Percentiles rank a stretch among this genome's conserved stretches.
Evolutionary conservation across 208 protist genomes (phyloP).

Genomic region (Vickermania ingenoplastis): DNA sequence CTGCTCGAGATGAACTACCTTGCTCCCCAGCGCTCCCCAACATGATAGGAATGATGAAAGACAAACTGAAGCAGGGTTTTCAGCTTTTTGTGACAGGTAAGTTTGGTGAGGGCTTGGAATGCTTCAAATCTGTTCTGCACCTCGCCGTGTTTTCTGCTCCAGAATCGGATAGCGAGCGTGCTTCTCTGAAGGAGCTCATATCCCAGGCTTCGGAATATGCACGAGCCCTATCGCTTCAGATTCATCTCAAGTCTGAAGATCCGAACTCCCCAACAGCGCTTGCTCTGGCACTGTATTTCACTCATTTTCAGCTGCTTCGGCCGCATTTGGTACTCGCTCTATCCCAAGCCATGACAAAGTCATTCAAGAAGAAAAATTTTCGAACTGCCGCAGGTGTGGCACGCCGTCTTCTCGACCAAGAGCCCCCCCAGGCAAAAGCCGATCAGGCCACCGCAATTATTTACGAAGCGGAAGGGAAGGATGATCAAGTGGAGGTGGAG

Average conservation of each 20-base stretch:
- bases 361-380: conserved; percentile 91
- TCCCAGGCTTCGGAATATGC: conserved; percentile 57
- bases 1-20: neutral
- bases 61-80: conserved; percentile 65
- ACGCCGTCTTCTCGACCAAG: conserved; percentile 89
- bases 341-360: conserved; percentile 89
- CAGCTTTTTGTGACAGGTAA: conserved; percentile 81
- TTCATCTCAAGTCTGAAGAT: conserved; percentile 53
- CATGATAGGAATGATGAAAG: conserved; percentile 63
- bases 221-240: conserved; percentile 66
- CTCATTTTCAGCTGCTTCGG: conserved; percentile 93
- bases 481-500: conserved; percentile 68
- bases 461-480: conserved; percentile 76
- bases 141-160: conserved; percentile 75
- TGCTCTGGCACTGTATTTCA: conserved; percentile 97
- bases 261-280: conserved; percentile 33
- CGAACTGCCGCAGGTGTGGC: conserved; percentile 86
- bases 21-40: conserved; percentile 26
- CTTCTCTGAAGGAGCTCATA: conserved; percentile 43
- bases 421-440: conserved; percentile 80
- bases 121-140: conserved; percentile 83
- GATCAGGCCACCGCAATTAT: conserved; percentile 88
- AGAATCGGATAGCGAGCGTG: conserved; percentile 36
- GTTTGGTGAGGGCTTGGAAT: conserved; percentile 79
- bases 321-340: conserved; percentile 87